Evolutionary conservation across 2,329 filamentous ascomycete species (phyloP), one percentile per base, ranked within the genome.

Genomic region (Talaromyces amestolkiae): DNA sequence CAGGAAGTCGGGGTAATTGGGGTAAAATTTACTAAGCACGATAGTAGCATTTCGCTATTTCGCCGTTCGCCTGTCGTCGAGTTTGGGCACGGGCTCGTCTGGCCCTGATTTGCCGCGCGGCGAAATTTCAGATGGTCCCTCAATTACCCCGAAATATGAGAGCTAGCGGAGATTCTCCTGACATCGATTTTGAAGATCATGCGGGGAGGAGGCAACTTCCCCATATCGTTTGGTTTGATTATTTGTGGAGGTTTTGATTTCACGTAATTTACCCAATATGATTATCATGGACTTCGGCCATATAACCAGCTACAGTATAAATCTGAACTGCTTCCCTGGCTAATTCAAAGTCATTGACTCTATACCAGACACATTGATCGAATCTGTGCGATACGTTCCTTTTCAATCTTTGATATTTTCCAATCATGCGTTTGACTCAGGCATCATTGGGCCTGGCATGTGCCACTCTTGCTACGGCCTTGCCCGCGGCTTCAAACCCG

Each of bases 401-500:
- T 15, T 27, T 8, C 13, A 27, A 27, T 15, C 45, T 2, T 49
- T 17, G 24, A 51, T 3, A 17, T 17, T 27, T 31, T 9, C 13
- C 47, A 31, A 27, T 51, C 22, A 51, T 51, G 47, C 47, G 47
- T 51, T 31, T 51, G 5, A 17, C 13, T 51, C 47, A 17, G 24
- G 24, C 24, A 51, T 56, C 53, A 56, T 37, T 56, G 17, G 31
- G 53, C 37, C 37, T 59, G 19, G 35, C 39, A 27, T 59, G 37
- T 59, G 56, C 19, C 19, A 19, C 56, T 41, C 37, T 59, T 17
- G 56, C 56, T 31, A 43, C 33, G n/a, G 56, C 53, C 8, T 37
- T 56, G 31, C 31, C 53, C 31, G 53, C 53, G 24, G 43, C 33
- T 43, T 43, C 56, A 45, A 22, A 51, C 15, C 63, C 63, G 27